Conservation (phyloP, 805 yeast genomes). For the Yarrowia porcina region DNA sequence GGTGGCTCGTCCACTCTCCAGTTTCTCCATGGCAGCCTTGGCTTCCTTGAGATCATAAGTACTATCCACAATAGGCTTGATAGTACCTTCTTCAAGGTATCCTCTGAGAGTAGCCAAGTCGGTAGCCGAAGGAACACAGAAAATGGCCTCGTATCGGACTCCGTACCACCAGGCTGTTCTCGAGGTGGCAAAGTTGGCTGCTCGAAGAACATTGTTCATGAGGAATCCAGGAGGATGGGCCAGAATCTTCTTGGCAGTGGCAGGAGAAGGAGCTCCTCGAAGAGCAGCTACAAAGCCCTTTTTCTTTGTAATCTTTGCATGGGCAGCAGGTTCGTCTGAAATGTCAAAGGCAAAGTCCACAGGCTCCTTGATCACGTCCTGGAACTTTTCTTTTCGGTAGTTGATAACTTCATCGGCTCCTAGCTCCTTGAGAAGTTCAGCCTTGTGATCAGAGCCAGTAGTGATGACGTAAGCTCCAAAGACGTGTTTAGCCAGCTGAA, state of each 20-base stretch:
- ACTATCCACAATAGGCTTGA: conserved; percentile 28
- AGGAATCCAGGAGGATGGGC: conserved; percentile 11
- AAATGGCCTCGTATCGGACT: conserved; percentile 26
- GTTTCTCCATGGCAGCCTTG: conserved; percentile 23
- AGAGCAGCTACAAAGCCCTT: conserved; percentile 29
- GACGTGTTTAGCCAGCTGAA: conserved; percentile 31
- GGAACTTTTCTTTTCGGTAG: conserved; percentile 29
- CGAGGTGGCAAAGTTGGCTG: neutral
- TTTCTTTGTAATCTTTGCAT: conserved; percentile 27
- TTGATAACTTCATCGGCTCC: conserved; percentile 32
- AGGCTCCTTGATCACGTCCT: conserved; percentile 27
- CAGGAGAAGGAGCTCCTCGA: conserved; percentile 27
- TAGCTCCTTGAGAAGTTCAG: conserved; percentile 25
- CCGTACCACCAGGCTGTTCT: conserved; percentile 25
- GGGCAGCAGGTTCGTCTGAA: conserved; percentile 27
- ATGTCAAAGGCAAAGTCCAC: conserved; percentile 31
- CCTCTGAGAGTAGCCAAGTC: conserved; percentile 18
- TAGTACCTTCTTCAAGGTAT: conserved; percentile 29
- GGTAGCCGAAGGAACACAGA: conserved; percentile 5
- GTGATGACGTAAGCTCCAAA: conserved; percentile 30
- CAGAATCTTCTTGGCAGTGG: neutral
- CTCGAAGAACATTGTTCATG: conserved; percentile 15
- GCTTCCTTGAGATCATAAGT: conserved; percentile 27
- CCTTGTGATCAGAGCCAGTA: conserved; percentile 32
- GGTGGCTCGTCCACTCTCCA: conserved; percentile 28